Percentiles rank a stretch among this genome's conserved stretches.
These are phyloP conservation scores for Ceraceosorus bombacis DNA, from an alignment of 1,284 basidiomycete genomes.

Conservation along the genomic window DNA sequence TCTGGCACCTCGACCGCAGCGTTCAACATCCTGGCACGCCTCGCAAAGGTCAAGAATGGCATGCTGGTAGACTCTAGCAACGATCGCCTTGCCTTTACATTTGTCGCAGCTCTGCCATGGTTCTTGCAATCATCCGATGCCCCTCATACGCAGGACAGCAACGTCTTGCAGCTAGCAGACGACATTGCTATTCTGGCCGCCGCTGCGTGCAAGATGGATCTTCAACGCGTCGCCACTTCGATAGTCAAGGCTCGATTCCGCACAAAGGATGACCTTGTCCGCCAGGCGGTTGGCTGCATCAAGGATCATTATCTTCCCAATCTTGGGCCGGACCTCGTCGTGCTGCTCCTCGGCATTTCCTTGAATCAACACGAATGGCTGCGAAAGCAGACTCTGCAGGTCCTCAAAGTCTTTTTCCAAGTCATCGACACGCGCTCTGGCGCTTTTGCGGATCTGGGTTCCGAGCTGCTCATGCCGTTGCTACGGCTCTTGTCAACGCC, in stretches of 20 bases:
- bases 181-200: constrained; percentile 68
- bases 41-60: constrained; percentile 61
- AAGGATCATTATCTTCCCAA: constrained; percentile 66
- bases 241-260: constrained; percentile 81
- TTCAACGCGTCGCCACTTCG: constrained; percentile 77
- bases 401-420: constrained; percentile 80
- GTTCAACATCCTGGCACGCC: constrained; percentile 62
- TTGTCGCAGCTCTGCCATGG: constrained; percentile 77
- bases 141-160: constrained; percentile 54
- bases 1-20: constrained; percentile 63
- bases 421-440: constrained; percentile 70
- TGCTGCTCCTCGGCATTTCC: constrained; percentile 74
- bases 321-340: constrained; percentile 66
- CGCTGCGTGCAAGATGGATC: constrained; percentile 63
- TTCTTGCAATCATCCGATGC: constrained; percentile 71
- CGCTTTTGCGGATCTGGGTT: constrained; percentile 63
- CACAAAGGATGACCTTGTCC: constrained; percentile 84
- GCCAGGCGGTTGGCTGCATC: constrained; percentile 75
- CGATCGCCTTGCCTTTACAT: constrained; percentile 68
- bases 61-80: constrained; percentile 64
- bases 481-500: constrained; percentile 72
- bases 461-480: constrained; percentile 82
- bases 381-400: constrained; percentile 71
- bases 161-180: constrained; percentile 64
- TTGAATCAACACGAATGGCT: constrained; percentile 78